These are phyloP conservation scores for Phylloporus arenicola DNA, from an alignment of 768 basidiomycete genomes.

Conservation along the genomic window DNA sequence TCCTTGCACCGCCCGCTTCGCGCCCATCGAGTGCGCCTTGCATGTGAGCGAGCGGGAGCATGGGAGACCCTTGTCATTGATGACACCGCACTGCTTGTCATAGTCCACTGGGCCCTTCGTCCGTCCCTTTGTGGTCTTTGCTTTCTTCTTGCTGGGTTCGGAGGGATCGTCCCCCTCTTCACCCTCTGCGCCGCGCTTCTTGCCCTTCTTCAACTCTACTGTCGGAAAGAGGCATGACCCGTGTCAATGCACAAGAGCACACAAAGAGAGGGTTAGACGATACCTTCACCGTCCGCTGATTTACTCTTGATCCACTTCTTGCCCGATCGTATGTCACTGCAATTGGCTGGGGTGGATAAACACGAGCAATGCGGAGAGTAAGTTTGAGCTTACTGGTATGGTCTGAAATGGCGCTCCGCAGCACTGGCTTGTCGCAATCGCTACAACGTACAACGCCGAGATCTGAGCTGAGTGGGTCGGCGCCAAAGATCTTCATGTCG, in stretches of 20 bases:
- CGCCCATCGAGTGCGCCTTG: slow-evolving; percentile 97
- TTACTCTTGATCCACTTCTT: slow-evolving; percentile 58
- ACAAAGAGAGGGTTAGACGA: slow-evolving; percentile 3
- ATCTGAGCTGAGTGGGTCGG: slow-evolving; percentile 67
- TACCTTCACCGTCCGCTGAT: slow-evolving; percentile 43
- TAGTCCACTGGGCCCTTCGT: slow-evolving; percentile 83
- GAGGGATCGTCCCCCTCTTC: slow-evolving; percentile 59
- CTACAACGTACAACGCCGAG: slow-evolving; percentile 65
- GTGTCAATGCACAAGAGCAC: slow-evolving; percentile 4
- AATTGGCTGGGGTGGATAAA: slow-evolving; percentile 43
- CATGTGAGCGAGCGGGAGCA: slow-evolving; percentile 96
- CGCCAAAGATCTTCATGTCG: slow-evolving; percentile 86
- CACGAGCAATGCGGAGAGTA: background rate
- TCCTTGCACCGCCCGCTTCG: slow-evolving; percentile 86
- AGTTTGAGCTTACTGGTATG: slow-evolving; percentile 59
- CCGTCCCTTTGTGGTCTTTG: slow-evolving; percentile 75
- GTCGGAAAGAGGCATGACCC: slow-evolving; percentile 1
- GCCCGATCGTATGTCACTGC: slow-evolving; percentile 50
- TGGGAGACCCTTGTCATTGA: slow-evolving; percentile 89
- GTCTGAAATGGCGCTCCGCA: slow-evolving; percentile 68
- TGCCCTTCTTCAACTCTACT: slow-evolving; percentile 48
- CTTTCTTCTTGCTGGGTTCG: slow-evolving; percentile 73
- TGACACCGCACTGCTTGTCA: slow-evolving; percentile 93
- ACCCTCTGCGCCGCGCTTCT: slow-evolving; percentile 80
- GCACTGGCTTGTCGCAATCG: slow-evolving; percentile 76